Evolutionary conservation across 148 eudicot genomes (phyloP).

Genomic region (Rhododendron griersonianum): DNA sequence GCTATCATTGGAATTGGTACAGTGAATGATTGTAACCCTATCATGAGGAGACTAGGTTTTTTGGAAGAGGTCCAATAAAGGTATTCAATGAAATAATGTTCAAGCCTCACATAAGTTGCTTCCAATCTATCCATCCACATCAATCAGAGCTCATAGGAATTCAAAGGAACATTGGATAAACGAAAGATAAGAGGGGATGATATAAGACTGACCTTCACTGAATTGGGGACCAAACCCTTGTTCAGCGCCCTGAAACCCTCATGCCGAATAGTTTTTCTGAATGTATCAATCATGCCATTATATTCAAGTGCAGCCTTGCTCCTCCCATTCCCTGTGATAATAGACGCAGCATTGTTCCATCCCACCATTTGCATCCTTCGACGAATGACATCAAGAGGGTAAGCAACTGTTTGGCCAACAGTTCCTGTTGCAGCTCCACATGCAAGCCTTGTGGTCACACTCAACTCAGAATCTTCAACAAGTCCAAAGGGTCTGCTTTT

Average conservation of each 20-base stretch:
- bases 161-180: not conserved
- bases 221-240: conserved; percentile 94
- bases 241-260: conserved; percentile 79
- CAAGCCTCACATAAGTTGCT: not conserved
- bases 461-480: conserved; percentile 59
- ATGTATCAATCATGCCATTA: conserved; percentile 84
- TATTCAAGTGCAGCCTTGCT: conserved; percentile 64
- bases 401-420: conserved; percentile 88
- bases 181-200: not conserved
- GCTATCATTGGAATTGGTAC: not conserved
- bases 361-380: conserved; percentile 97
- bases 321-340: conserved; percentile 70
- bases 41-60: too few relatives aligned
- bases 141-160: not conserved
- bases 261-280: conserved; percentile 70
- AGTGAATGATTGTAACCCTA: too few relatives aligned
- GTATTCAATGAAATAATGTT: not conserved
- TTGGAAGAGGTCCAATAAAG: too few relatives aligned
- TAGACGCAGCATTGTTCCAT: conserved; percentile 75
- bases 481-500: conserved; percentile 61
- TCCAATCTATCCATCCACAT: not conserved
- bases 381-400: conserved; percentile 90
- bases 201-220: conserved; percentile 72
- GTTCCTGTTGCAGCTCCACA: conserved; percentile 96
- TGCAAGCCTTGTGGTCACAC: conserved; percentile 77